A percentile compares a stretch with the other conserved stretches of the same genome.
Conservation (phyloP, 2,329 filamentous ascomycete species). For the Stemphylium lycopersici region DNA sequence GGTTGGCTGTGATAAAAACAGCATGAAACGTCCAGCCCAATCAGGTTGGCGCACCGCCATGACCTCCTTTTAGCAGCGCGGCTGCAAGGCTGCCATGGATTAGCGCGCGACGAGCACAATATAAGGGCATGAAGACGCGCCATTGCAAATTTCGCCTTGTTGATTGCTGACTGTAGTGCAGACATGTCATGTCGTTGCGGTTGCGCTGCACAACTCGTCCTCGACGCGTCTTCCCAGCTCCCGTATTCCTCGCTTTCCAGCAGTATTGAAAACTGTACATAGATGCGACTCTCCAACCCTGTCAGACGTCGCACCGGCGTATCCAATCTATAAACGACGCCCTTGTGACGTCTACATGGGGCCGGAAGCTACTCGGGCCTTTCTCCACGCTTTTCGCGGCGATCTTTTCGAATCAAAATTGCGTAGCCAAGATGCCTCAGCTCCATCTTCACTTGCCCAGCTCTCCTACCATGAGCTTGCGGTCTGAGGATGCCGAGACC, state of each 20-base stretch:
- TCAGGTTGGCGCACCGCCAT: slow-evolving; percentile 23
- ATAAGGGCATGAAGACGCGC: slow-evolving; percentile 30
- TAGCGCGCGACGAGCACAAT: slow-evolving; percentile 21
- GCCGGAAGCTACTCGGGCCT: slow-evolving; percentile 25
- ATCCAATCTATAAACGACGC: slow-evolving; percentile 33
- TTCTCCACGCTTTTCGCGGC: slow-evolving; percentile 34
- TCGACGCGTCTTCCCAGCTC: slow-evolving; percentile 24
- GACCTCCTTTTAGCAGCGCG: slow-evolving; percentile 8
- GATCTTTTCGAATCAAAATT: slow-evolving; percentile 27
- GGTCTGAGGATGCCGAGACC: slow-evolving; percentile 87
- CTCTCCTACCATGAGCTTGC: slow-evolving; percentile 82
- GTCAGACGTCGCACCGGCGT: slow-evolving; percentile 42
- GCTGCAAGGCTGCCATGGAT: slow-evolving; percentile 9
- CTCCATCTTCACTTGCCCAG: slow-evolving; percentile 64
- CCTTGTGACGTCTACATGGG: slow-evolving; percentile 32
- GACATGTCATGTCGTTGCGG: slow-evolving; percentile 9
- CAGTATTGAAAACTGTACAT: neutral
- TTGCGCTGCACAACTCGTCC: slow-evolving; percentile 30
- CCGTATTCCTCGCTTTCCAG: slow-evolving; percentile 14
- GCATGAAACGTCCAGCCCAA: slow-evolving; percentile 29
- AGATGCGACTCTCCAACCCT: slow-evolving; percentile 24
- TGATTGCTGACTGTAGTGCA: slow-evolving; percentile 18
- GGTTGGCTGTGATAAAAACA: slow-evolving; percentile 27
- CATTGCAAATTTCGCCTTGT: slow-evolving; percentile 25
- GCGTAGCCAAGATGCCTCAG: slow-evolving; percentile 28